Evolutionary conservation across 2,329 filamentous ascomycete species (phyloP), one percentile per base, ranked within the genome.

Genomic region (Colletotrichum melonis): DNA sequence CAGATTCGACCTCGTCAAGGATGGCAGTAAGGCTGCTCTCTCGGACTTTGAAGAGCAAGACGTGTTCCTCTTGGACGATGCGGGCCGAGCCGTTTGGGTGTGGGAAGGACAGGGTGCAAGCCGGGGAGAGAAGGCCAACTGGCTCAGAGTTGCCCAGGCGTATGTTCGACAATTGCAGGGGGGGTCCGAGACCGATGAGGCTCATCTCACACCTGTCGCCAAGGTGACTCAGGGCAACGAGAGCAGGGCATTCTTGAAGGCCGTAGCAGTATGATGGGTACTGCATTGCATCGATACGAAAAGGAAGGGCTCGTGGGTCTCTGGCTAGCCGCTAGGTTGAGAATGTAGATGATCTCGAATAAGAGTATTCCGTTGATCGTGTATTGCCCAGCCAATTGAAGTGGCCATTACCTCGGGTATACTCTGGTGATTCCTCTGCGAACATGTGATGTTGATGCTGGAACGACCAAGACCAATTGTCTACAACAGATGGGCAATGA

Each of bases 61-160:
- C 76, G 87, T 93, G 5, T 93, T 93, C 77, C 79, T 93, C 24
- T 84, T 92, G 24, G 87, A 89, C 73, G 90, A 92, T 75, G 85
- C 84, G 0, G 90, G 90, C 7, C 86, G 80, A 63, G 82, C 82
- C 8, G 83, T 93, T 42, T 93, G 91, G 91, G 89, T 93, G 2
- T 93, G 92, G 92, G 87, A 92, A 77, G 92, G 92, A 0, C 80
- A 82, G 2, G 83, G 84, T 1, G 90, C 91, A 9, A 93, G 91
- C 79, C 81, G 81, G 42, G 81, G 80, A 1, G 92, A 93, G 81
- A 91, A 86, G 79, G 86, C 88, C 5, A 83, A 84, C 79, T 93
- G 92, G 92, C 80, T 92, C 58, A 85, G 84, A 71, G 86, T 91
- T 5, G 87, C 88, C n/a, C 87, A 91, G 81, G 82, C 84, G 5